Base-by-base conservation (phyloP, 2,329 filamentous ascomycete species). In the Nannizzia gypsea region DNA sequence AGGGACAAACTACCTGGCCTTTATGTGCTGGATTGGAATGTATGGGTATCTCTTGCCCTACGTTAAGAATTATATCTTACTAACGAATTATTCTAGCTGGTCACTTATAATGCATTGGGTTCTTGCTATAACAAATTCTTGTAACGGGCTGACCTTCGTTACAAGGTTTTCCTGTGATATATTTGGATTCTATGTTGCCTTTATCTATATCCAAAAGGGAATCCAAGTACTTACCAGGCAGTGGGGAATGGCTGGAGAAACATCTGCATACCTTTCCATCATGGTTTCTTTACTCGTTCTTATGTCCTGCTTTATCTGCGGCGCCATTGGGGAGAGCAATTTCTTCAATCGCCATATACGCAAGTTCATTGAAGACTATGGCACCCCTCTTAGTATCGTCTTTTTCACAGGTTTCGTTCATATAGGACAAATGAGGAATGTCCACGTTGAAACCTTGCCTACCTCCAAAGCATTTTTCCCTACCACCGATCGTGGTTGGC, bases 351-450 rank as follows among this genome's bases (percentile, higher is more conserved):
- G 90, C 60, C 83, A 85, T 40, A 75, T 93, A 6, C 82, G 90
- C 20, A 84, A 91, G 64, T 95, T 95, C 67, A 80, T 95, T 64
- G 90, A 93, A 70, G 90, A 95, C 71, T 95, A 95, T 69, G 90
- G 89, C 58, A 95, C 89, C 0, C 89, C 90, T 0, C 76, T 92
- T 62, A 89, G 87, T 0, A 82, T 91, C 59, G 76, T 95, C 62
- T 95, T 95, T 78, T 95, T 95, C 71, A 90, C 90, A 0, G 90
- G 90, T 0, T 95, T 95, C 67, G 86, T 93, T 1, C 88, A 93
- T 71, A 83, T 95, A 63, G 90, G 90, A 6, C 85, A 88, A 67
- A 92, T 96, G 88, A 76, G 75, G n/a, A 73, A 80, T 44, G 81
- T 95, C 1, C 70, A 83, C 20, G 76, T 95, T 8, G 82, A 87